Conservation (phyloP, 306 rosid genomes). For the Rosa rugosa region DNA sequence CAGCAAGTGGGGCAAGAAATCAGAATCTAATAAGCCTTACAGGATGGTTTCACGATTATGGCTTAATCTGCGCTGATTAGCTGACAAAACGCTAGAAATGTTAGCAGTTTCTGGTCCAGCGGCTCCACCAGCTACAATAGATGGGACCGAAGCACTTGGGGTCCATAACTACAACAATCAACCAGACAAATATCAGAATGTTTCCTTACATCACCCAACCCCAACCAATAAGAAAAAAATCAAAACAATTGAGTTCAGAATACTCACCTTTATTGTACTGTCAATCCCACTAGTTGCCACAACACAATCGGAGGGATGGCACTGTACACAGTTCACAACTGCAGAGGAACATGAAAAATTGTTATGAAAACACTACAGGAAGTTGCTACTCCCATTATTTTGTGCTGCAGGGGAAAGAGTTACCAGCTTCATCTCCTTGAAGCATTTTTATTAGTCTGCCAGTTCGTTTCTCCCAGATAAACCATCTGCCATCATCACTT, state of each 20-base stretch:
- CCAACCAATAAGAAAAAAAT: not conserved
- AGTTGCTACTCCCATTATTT: not conserved
- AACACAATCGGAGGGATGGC: conserved; percentile 88
- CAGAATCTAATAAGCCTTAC: conserved; percentile 50
- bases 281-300: conserved; percentile 98
- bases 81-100: conserved; percentile 60
- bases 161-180: conserved; percentile 75
- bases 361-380: conserved; percentile 6
- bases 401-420: conserved; percentile 1
- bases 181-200: conserved; percentile 33
- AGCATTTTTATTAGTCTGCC: conserved; percentile 91
- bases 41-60: conserved; percentile 66
- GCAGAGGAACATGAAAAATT: conserved; percentile 32
- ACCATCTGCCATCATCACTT: conserved; percentile 99
- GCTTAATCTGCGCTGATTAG: conserved; percentile 70
- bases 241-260: conserved; percentile 9
- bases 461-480: conserved; percentile 90
- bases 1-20: not conserved
- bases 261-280: conserved; percentile 82
- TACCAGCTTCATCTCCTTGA: conserved; percentile 88
- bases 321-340: conserved; percentile 93
- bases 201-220: conserved; percentile 16
- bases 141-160: conserved; percentile 73
- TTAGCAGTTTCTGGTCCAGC: conserved; percentile 73
- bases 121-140: conserved; percentile 74